A percentile compares a stretch with the other conserved stretches of the same genome.
Evolutionary conservation across 768 basidiomycete genomes (phyloP).

Genomic region (Lentinus tigrinus): DNA sequence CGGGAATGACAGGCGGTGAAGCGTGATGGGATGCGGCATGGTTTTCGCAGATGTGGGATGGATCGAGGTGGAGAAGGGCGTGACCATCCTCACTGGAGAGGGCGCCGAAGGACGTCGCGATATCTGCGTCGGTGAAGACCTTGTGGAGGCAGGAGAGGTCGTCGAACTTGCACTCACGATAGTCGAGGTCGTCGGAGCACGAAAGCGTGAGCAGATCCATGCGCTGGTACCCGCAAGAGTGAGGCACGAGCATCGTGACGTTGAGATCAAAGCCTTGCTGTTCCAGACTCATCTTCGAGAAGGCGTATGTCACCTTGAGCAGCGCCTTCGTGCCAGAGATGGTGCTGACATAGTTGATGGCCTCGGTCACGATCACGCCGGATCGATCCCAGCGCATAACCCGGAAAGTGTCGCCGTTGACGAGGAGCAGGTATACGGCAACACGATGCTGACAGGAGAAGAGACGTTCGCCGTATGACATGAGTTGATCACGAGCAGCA

Average conservation of each 20-base stretch:
- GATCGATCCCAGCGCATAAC: not conserved
- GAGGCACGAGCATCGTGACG: not conserved
- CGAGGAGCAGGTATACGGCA: not conserved
- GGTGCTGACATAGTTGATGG: not conserved
- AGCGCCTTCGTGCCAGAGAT: not conserved
- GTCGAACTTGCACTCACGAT: not conserved
- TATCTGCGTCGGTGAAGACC: not conserved
- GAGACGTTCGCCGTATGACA: not conserved
- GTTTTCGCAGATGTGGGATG: too few relatives aligned
- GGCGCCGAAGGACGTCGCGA: too few relatives aligned
- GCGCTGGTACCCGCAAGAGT: not conserved
- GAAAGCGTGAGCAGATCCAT: not conserved
- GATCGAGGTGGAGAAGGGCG: too few relatives aligned
- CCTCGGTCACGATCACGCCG: not conserved
- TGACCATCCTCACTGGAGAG: too few relatives aligned
- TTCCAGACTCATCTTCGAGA: not conserved
- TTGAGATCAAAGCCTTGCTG: not conserved
- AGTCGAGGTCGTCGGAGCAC: not conserved
- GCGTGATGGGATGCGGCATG: too few relatives aligned
- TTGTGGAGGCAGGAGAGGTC: not conserved
- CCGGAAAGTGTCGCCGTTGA: not conserved
- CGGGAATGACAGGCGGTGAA: too few relatives aligned
- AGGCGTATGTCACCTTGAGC: not conserved
- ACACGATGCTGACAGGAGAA: not conserved
- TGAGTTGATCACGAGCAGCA: not conserved